Percentiles rank a stretch among this genome's conserved stretches.
phyloP scores from a whole-genome alignment of 345 rosid genomes.

The Hevea brasiliensis region DNA sequence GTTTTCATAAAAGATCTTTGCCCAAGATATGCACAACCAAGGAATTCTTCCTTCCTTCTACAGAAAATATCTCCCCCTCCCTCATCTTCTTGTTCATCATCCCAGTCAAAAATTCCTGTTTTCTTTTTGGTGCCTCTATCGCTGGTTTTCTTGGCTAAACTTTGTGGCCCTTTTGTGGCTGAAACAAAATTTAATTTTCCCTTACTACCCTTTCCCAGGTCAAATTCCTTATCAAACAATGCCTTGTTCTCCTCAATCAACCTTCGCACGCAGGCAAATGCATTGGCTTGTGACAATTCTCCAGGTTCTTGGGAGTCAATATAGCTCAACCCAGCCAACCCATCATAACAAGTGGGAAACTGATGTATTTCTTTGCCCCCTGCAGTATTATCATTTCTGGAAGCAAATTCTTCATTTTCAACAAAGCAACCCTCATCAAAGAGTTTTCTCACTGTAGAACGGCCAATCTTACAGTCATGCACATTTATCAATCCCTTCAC shows the following conservation, averaged over 20 bases:
- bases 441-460: slow-evolving; percentile 60
- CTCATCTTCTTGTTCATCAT: slow-evolving; percentile 74
- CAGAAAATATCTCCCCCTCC: slow-evolving; percentile 79
- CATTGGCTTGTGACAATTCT: slow-evolving; percentile 68
- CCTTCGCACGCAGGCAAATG: slow-evolving; percentile 69
- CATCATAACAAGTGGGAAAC: slow-evolving; percentile 31
- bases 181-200: slow-evolving; percentile 38
- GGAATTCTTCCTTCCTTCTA: slow-evolving; percentile 65
- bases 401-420: slow-evolving; percentile 23
- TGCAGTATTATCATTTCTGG: slow-evolving; percentile 18
- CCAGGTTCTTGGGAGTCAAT: slow-evolving; percentile 85
- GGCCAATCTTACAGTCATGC: slow-evolving; percentile 32
- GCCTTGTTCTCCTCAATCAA: slow-evolving; percentile 52
- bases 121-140: slow-evolving; percentile 31
- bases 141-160: slow-evolving; percentile 58
- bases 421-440: slow-evolving; percentile 40
- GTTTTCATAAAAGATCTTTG: slow-evolving; percentile 31
- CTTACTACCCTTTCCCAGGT: slow-evolving; percentile 38
- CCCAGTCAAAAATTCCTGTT: slow-evolving; percentile 67
- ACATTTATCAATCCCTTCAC: slow-evolving; percentile 27
- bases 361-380: slow-evolving; percentile 32
- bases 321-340: slow-evolving; percentile 63
- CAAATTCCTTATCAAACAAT: slow-evolving; percentile 40
- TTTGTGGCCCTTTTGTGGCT: slow-evolving; percentile 60
- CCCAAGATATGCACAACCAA: slow-evolving; percentile 33